Conservation (phyloP, 192 early-diverging fungal genomes). For the Coemansia sp. region DNA sequence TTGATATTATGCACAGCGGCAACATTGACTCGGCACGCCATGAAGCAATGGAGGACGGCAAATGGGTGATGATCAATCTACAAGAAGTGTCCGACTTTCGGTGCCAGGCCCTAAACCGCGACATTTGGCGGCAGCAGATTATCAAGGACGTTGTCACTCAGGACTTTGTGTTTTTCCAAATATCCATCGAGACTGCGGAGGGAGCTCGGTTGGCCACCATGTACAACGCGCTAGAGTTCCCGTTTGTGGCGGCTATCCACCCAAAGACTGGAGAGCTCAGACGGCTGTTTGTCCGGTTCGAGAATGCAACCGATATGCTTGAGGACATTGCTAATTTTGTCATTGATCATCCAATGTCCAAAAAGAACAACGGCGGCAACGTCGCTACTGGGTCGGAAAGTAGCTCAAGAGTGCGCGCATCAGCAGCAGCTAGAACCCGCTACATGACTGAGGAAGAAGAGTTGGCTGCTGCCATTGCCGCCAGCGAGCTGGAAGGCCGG, state of each 20-base stretch:
- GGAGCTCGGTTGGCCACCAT: constrained; percentile 67
- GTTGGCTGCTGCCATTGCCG: constrained; percentile 74
- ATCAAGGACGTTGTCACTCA: constrained; percentile 74
- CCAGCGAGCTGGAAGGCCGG: constrained; percentile 54
- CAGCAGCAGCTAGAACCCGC: constrained; percentile 6
- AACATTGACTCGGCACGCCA: constrained; percentile 68
- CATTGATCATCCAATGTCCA: constrained; percentile 19
- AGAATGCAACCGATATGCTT: constrained; percentile 63
- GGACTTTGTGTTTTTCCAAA: constrained; percentile 85
- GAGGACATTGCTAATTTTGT: constrained; percentile 64
- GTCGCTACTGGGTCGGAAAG: background rate
- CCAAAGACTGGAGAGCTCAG: constrained; percentile 85
- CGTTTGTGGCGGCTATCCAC: constrained; percentile 86
- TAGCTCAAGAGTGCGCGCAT: background rate
- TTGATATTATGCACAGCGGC: constrained; percentile 79
- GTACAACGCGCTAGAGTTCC: constrained; percentile 68
- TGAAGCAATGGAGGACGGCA: constrained; percentile 55
- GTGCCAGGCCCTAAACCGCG: constrained; percentile 87
- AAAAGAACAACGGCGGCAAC: constrained; percentile 2
- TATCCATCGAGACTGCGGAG: constrained; percentile 60
- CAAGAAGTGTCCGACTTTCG: constrained; percentile 80
- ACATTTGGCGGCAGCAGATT: constrained; percentile 79
- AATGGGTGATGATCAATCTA: constrained; percentile 85
- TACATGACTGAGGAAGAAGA: constrained; percentile 90
- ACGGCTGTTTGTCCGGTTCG: constrained; percentile 59